These are phyloP conservation scores for Dioszegia crocea DNA, from an alignment of 768 basidiomycete genomes.

Conservation along the genomic window DNA sequence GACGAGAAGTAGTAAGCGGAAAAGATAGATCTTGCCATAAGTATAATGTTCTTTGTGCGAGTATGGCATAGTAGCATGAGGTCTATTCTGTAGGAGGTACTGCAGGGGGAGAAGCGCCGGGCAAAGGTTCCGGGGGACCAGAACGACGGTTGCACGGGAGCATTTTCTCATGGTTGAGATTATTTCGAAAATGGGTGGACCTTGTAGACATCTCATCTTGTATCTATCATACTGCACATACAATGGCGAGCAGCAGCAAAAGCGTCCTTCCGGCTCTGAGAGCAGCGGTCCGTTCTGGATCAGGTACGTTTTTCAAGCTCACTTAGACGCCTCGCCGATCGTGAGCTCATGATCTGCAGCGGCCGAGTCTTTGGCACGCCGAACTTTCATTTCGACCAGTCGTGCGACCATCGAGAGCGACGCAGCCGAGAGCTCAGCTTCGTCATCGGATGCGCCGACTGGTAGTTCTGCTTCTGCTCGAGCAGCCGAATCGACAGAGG, in stretches of 20 bases:
- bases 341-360: neutral
- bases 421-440: conserved; percentile 20
- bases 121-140: neutral
- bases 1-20: conserved; percentile 10
- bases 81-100: too few relatives aligned
- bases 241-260: neutral
- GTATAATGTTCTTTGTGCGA: too few relatives aligned
- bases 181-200: neutral
- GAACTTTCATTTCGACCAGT: neutral
- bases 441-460: neutral
- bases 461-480: neutral
- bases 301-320: conserved; percentile 1
- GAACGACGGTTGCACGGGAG: neutral
- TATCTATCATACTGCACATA: neutral
- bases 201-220: neutral
- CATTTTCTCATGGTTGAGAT: neutral
- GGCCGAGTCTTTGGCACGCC: neutral
- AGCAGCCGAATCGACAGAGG: conserved; percentile 22
- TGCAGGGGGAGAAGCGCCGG: too few relatives aligned
- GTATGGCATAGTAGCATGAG: too few relatives aligned
- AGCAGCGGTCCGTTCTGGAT: neutral
- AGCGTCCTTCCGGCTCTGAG: neutral
- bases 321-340: too few relatives aligned
- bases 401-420: neutral
- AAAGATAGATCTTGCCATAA: neutral